Base-by-base conservation (phyloP, 1,284 basidiomycete genomes). In the Cryptococcus jaspeensis region DNA sequence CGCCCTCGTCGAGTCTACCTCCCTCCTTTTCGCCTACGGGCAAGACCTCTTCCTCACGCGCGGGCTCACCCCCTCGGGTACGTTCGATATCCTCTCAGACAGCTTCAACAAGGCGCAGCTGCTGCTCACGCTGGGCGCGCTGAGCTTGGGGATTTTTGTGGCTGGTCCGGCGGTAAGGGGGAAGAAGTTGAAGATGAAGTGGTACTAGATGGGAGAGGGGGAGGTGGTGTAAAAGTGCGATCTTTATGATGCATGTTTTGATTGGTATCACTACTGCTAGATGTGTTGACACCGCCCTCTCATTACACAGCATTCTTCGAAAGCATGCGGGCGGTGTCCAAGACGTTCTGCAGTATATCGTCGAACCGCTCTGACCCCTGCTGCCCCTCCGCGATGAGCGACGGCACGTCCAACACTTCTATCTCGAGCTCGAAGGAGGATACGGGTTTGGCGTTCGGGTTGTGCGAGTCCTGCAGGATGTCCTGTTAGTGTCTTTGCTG, bases 51-150 rank as follows among this genome's bases (percentile, higher is more conserved):
- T 97, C 81, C 79, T 85, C 32, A 89, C 89, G 6, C 84, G 90
- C 15, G 69, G 70, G 9, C 82, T 92, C 4, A 84, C 90, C 39
- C 92, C 96, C 0, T 92, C 89, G 2, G 87, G 86, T 25, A 92
- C 90, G 25, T 99, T 99, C 70, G 95, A 99, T 71, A 85, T 95
- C n/a, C 83, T 96, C 13, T 90, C 84, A 71, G 85, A 90, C 76
- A 84, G 82, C 69, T 99, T 99, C 78, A 98, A 98, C 80, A 97
- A 98, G 81, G 80, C 81, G 0, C 95, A 99, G 77, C 81, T 99
- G 32, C 83, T 96, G 59, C 73, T 93, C 43, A 98, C 93, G 0
- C 84, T 96, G 15, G 77, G 79, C 0, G 90, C 83, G 0, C 76
- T 99, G 53, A 81, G 81, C 0, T 72, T 84, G 3, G 93, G 87